Base-by-base conservation (phyloP, 306 rosid species). In the Psophocarpus tetragonolobus region DNA sequence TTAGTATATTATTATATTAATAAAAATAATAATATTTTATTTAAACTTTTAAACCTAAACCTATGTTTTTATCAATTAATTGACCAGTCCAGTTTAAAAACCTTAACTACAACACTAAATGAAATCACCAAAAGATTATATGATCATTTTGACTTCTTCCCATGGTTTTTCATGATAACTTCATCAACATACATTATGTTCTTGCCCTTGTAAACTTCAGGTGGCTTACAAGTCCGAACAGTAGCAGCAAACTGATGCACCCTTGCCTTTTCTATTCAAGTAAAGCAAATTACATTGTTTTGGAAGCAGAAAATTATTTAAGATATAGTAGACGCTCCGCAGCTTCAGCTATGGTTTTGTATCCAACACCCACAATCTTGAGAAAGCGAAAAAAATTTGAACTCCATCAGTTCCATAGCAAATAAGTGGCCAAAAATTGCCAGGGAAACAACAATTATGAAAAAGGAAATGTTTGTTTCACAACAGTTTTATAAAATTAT, bases 171-270 rank as follows among this genome's bases (percentile, higher is more conserved):
- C 85, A 87, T 91, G 27, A 93, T 85, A 63, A 87, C 90, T 74
- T 93, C 94, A 36, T 89, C 96, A 24, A 76, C 73, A 72, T 91
- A 93, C 97, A 90, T 86, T 17, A 91, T 93, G 4, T 96, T 96
- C 76, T 93, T 93, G 80, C 97, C 96, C 85, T 93, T 93, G 88
- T 93, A 93, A 29, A 85, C 96, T 68, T 93, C 98, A 0, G 97
- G 98, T 0, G 96, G 93, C 90, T 90, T 90, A 74, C 97, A 91
- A 74, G 83, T 84, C 27, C 96, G 96, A 44, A 90, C 93, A 2
- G 93, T 84, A 1, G 95, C 91, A 3, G 97, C 97, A 81, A 91
- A 90, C 80, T 90, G 97, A 75, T 91, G 96, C 33, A 93, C 97
- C 76, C 97, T 88, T 33, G n/a, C n/a, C n/a, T n/a, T n/a, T n/a